Base-by-base conservation (phyloP, 2,329 filamentous ascomycete genomes). In the Fusarium paranaense region DNA sequence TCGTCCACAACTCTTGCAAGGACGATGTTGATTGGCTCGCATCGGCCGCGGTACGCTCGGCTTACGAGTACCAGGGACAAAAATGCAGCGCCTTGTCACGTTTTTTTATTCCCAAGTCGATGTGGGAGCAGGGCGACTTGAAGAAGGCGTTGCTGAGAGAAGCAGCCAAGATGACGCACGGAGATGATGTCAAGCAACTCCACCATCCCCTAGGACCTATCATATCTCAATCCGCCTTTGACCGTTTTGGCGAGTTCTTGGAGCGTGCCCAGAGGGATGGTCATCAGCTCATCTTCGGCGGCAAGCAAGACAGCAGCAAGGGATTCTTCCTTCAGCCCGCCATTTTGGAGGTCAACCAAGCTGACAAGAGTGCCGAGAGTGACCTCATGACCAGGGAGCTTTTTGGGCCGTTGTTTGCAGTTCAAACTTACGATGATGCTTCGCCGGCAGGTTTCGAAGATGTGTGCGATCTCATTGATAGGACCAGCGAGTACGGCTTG, bases 1-100 rank as follows among this genome's bases (percentile, higher is more conserved):
- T 88, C 25, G 71, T 88, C 59, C 86, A 88, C 35, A 66, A 66
- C 20, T 62, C 57, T 13, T 62, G 25, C 27, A 58, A 30, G n/a
- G 30, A 66, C 20, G 57, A 66, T 32, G 37, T 62, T 20, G 57
- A 66, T 25, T 66, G 63, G 38, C 59, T 63, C 7, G 37, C 59
- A 11, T 67, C 40, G 20, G 50, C 63, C 10, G 60, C 65, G 5
- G 65, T 67, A 3, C 50, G 65, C 8, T 64, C 60, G n/a, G 65
- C 65, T 10, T 64, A 33, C 25, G 65, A 60, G 65, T 64, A 33
- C 60, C 60, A 67, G 14, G 65, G 65, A 11, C 65, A 67, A 35
- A 64, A 67, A 22, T 67, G 65, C 27, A 67, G 65, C 30, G 65
- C 65, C 8, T 56, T 61, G 35, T 61, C 63, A 14, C 63, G 63